Conservation (phyloP, 495 filamentous ascomycete genomes). For the Sordaria brevicollis region DNA sequence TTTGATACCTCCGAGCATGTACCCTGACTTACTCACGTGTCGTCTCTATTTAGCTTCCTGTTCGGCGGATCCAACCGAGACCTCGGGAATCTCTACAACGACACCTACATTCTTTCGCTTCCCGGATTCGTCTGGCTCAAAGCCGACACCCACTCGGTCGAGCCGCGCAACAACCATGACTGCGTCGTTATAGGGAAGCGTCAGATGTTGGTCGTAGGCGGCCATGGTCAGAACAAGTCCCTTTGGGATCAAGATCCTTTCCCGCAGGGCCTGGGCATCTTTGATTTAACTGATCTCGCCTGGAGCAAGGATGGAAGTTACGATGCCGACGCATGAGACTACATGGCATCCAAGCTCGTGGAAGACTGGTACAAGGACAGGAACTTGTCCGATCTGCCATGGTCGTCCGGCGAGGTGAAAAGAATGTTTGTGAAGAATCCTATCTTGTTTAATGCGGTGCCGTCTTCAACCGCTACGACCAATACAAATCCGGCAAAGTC, state of each 20-base stretch:
- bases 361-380: conserved; percentile 2
- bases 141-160: conserved; percentile 8
- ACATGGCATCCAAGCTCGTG: not conserved
- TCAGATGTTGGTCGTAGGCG: conserved; percentile 30
- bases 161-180: conserved; percentile 17
- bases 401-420: conserved; percentile 5
- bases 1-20: not conserved
- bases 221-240: not conserved
- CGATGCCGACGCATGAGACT: conserved; percentile 4
- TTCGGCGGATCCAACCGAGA: conserved; percentile 20
- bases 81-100: conserved; percentile 8
- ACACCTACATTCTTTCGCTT: conserved; percentile 32
- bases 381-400: not conserved
- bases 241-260: not conserved
- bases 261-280: conserved; percentile 2
- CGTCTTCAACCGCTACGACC: not conserved
- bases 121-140: conserved; percentile 37
- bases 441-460: not conserved
- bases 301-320: conserved; percentile 3
- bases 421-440: not conserved
- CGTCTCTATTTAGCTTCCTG: conserved; percentile 14
- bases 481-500: not conserved
- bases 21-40: not conserved
- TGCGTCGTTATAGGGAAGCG: conserved; percentile 28
- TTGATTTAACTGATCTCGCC: conserved; percentile 3